Base-by-base conservation (phyloP, 768 basidiomycete genomes). In the Boletus rubropictus region DNA sequence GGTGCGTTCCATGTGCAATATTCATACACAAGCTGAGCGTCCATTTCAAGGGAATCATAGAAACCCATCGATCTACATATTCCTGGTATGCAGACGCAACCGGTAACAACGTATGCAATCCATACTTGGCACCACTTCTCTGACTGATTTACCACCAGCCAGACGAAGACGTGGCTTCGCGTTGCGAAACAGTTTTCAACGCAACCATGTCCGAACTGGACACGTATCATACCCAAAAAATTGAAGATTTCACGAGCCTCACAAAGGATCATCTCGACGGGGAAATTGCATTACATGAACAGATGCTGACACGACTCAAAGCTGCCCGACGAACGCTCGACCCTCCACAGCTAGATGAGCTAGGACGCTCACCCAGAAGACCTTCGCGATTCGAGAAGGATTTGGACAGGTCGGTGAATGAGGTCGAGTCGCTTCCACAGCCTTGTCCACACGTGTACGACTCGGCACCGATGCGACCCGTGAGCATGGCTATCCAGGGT, bases 181-280 rank as follows among this genome's bases (percentile, higher is more conserved):
- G 90, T 17, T 91, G 86, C 61, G 90, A 94, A 66, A 92, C 90
- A 0, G 87, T 91, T 7, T 69, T 94, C 22, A 92, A 93, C 62
- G 82, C 81, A 8, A 91, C 89, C 2, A 84, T 90, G 81, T 87
- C 90, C 1, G 89, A 93, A 69, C 81, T 92, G 73, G 85, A 88
- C 41, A 80, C 76, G 1, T 87, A 89, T 55, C 86, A 89, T 59
- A 65, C 69, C 0, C 85, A 89, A 63, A 86, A 89, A 62, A 60
- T 64, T 7, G 84, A 87, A 57, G 87, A 90, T 54, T 81, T 91
- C 50, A 64, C 70, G 14, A 66, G 60, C 1, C 52, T 87, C 12
- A 68, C 79, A 4, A 78, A 71, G 48, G 84, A 84, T 32, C 82
- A 89, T 60, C 74, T 92, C 3, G 86, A 90, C 53, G 84, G 81